Base-by-base conservation (phyloP, 2,329 filamentous ascomycete species). In the Aspergillus sp. region DNA sequence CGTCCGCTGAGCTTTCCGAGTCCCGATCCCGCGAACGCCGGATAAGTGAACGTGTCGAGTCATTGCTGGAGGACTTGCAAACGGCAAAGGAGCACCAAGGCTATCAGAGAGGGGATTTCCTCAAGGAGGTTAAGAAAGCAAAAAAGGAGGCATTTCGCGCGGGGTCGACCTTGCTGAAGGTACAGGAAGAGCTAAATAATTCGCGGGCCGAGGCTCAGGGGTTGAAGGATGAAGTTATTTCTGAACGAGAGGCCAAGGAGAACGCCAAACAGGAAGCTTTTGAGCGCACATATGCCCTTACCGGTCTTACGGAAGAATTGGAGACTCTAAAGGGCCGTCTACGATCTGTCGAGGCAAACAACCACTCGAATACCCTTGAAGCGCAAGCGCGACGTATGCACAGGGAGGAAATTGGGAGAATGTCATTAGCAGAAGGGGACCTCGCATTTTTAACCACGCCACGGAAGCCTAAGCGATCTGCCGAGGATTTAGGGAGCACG, bases 61-160 rank as follows among this genome's bases (percentile, higher is more conserved):
- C 57, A 6, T 44, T 64, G 30, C 42, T 74, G 51, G 72, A 72
- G 44, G 71, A 75, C 44, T 52, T 71, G 22, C 61, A 68, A 20
- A 57, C 60, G 8, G 57, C 64, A 10, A 74, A 74, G 47, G 66
- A 69, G 42, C 61, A 69, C 24, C 63, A 71, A 38, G 53, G 52
- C 8, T 61, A 67, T 34, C 63, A 68, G 41, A 53, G 65, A 40
- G 45, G 56, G 2, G 49, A 73, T 5, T 75, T 72, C 41, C 70
- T 75, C 42, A 75, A 74, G 41, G 72, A 76, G 45, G 62, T 75
- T 19, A 59, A 70, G 27, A 66, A 67, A 32, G 61, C 68, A 25
- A 60, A 69, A 12, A 76, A 75, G 48, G 72, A 75, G 44, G 70
- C 71, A 1, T 75, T 74, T 46, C 72, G 71, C 31, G 67, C 70